phyloP scores from a whole-genome alignment of 2,329 filamentous ascomycete species.

The Chrysoporthe austroafricana region DNA sequence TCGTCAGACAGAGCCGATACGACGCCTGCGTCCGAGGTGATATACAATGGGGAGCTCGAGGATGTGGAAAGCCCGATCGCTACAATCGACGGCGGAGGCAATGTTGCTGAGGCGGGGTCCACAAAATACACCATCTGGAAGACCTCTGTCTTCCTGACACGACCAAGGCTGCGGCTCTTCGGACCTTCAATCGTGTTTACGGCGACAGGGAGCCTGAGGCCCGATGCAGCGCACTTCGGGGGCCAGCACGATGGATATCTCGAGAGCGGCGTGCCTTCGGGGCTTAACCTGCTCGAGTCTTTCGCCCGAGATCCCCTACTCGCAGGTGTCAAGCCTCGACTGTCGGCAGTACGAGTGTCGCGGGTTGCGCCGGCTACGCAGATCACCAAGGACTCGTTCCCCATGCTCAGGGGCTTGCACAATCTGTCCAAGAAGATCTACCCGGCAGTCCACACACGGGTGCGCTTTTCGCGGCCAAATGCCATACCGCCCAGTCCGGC shows the following conservation, averaged over 20 bases:
- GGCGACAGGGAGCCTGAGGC: slow-evolving; percentile 63
- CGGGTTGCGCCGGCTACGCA: slow-evolving; percentile 71
- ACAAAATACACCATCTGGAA: slow-evolving; percentile 63
- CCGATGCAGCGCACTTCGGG: slow-evolving; percentile 48
- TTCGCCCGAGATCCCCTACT: slow-evolving; percentile 70
- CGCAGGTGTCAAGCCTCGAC: slow-evolving; percentile 62
- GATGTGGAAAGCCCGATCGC: slow-evolving; percentile 56
- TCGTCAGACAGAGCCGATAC: slow-evolving; percentile 49
- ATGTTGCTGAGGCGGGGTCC: slow-evolving; percentile 31
- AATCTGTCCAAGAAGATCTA: slow-evolving; percentile 66
- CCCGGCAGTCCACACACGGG: slow-evolving; percentile 72
- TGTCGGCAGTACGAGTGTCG: slow-evolving; percentile 76
- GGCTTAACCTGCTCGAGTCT: slow-evolving; percentile 77
- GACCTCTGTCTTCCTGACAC: slow-evolving; percentile 58
- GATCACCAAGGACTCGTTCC: slow-evolving; percentile 60
- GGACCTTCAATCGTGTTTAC: slow-evolving; percentile 68
- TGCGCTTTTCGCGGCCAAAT: slow-evolving; percentile 71
- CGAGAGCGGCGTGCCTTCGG: slow-evolving; percentile 68
- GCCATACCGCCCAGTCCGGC: slow-evolving; percentile 60
- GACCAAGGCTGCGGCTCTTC: slow-evolving; percentile 68
- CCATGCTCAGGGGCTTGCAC: slow-evolving; percentile 67
- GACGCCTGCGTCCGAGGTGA: slow-evolving; percentile 58
- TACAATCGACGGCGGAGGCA: slow-evolving; percentile 48
- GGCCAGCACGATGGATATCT: slow-evolving; percentile 64
- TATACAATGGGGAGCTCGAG: slow-evolving; percentile 60